Conservation (phyloP, 148 eudicot genomes). For the Chenopodium formosanum region DNA sequence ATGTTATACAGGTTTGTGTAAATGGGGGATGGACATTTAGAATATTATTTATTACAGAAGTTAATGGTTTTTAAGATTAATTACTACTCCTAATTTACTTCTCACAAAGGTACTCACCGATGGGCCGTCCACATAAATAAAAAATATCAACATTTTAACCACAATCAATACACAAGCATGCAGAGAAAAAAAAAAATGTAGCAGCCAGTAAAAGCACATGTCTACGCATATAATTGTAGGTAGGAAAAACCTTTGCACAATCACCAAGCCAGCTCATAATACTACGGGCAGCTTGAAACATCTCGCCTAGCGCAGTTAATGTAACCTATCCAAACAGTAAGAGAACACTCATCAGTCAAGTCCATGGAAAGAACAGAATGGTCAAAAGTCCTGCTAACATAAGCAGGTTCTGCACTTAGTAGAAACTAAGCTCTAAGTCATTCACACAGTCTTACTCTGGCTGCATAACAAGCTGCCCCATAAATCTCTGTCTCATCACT, state of each 20-base stretch:
- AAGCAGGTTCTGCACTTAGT: constrained; percentile 6
- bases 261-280: constrained; percentile 99
- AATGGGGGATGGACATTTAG: neutral
- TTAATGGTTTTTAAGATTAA: neutral
- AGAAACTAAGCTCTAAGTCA: constrained; percentile 8
- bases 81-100: neutral
- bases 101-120: no score
- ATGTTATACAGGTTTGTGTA: neutral
- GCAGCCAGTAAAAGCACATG: neutral
- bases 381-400: neutral
- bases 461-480: constrained; percentile 88
- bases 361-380: neutral
- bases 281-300: constrained; percentile 94
- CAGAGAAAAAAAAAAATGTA: neutral
- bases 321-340: constrained; percentile 56
- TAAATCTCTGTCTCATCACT: constrained; percentile 62
- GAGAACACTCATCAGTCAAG: constrained; percentile 2
- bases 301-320: constrained; percentile 82
- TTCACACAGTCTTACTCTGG: constrained; percentile 52
- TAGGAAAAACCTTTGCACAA: constrained; percentile 84
- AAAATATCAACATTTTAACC: neutral
- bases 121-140: neutral
- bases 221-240: neutral
- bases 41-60: neutral
- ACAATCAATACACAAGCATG: neutral